These are phyloP conservation scores for Beauveria scarabaeidicola DNA, from an alignment of 2,329 filamentous ascomycete species.

Conservation along the genomic window DNA sequence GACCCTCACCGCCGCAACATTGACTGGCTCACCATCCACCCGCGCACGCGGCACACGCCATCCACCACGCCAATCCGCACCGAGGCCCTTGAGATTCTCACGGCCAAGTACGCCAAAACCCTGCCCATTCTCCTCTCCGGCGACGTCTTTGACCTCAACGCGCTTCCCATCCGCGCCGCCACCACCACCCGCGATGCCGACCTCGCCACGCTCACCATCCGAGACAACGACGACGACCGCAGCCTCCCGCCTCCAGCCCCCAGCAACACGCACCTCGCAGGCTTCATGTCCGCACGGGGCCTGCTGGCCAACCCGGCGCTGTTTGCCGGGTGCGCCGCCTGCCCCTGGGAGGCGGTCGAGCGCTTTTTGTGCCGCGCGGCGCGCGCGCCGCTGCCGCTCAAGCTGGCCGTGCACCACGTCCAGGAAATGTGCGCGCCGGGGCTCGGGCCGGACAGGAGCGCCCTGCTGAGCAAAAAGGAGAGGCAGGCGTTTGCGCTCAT, in stretches of 20 bases:
- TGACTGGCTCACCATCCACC: conserved; percentile 64
- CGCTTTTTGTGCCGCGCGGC: conserved; percentile 52
- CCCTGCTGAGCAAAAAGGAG: conserved; percentile 49
- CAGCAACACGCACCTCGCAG: conserved; percentile 42
- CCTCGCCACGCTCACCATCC: conserved; percentile 24
- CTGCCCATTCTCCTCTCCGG: conserved; percentile 61
- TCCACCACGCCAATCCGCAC: conserved; percentile 53
- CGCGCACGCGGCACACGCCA: conserved; percentile 52
- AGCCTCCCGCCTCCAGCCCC: conserved; percentile 13
- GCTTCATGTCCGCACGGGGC: conserved; percentile 63
- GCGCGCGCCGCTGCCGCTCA: conserved; percentile 50
- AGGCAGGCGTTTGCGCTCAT: conserved; percentile 40
- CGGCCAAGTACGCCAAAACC: conserved; percentile 40
- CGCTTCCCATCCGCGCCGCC: conserved; percentile 35
- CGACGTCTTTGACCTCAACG: conserved; percentile 52
- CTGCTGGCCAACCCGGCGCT: conserved; percentile 60
- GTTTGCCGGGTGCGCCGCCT: conserved; percentile 48
- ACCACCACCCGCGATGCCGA: conserved; percentile 16
- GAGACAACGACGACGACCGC: conserved; percentile 14
- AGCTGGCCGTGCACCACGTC: conserved; percentile 57
- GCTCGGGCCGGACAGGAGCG: conserved; percentile 42
- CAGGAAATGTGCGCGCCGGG: conserved; percentile 57
- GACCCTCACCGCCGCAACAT: conserved; percentile 43
- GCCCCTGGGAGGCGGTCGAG: conserved; percentile 55
- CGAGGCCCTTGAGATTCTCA: conserved; percentile 50